A percentile compares a stretch with the other conserved stretches of the same genome.
These are phyloP conservation scores for Plantago rigida DNA, from an alignment of 305 asterid genomes.

Conservation along the genomic window DNA sequence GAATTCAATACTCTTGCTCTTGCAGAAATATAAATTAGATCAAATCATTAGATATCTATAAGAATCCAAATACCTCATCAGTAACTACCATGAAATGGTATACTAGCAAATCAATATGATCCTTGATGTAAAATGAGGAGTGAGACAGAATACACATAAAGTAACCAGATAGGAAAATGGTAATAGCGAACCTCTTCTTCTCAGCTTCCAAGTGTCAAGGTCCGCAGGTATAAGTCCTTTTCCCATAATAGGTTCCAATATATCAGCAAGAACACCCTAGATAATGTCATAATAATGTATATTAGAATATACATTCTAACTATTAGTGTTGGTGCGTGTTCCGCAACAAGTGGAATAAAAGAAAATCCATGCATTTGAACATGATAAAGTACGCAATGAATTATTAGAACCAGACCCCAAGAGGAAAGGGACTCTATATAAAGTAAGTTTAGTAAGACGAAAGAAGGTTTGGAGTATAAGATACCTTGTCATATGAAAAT, in stretches of 20 bases:
- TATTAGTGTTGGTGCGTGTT: too few relatives aligned
- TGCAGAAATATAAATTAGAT: too few relatives aligned
- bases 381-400: background rate
- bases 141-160: background rate
- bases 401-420: background rate
- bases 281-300: conserved; percentile 17
- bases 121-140: background rate
- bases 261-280: conserved; percentile 95
- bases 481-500: conserved; percentile 85
- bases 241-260: conserved; percentile 96
- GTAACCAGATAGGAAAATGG: background rate
- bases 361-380: background rate
- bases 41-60: too few relatives aligned
- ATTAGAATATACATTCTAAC: background rate
- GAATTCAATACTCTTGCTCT: too few relatives aligned
- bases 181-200: conserved; percentile 66
- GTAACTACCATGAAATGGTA: too few relatives aligned
- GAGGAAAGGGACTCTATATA: background rate
- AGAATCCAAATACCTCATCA: too few relatives aligned
- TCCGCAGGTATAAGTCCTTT: conserved; percentile 98
- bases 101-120: too few relatives aligned
- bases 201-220: conserved; percentile 87
- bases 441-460: background rate
- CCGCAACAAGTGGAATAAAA: background rate
- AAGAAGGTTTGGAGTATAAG: conserved; percentile 8